Conservation (phyloP, 495 filamentous ascomycete genomes). For the Astrothelium subdiscretum region DNA sequence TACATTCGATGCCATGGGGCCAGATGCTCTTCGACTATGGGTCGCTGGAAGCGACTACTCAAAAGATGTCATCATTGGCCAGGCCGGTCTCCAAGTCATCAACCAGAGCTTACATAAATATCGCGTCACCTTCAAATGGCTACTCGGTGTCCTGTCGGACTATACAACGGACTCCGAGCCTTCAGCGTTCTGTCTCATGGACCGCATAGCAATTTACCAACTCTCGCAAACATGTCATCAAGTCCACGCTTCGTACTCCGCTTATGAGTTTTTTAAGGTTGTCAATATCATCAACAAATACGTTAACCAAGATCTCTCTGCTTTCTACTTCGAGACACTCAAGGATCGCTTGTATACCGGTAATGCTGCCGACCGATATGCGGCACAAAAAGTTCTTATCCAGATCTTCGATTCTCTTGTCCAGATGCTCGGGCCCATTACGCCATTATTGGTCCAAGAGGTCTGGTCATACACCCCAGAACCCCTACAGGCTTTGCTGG, state of each 20-base stretch:
- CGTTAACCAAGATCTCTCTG: conserved; percentile 69
- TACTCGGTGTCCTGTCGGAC: conserved; percentile 66
- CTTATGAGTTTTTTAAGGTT: conserved; percentile 74
- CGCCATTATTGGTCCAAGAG: conserved; percentile 78
- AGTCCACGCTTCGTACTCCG: conserved; percentile 50
- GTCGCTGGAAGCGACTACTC: conserved; percentile 86
- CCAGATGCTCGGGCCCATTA: conserved; percentile 66
- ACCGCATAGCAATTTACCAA: conserved; percentile 68
- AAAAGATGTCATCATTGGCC: conserved; percentile 67
- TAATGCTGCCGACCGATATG: conserved; percentile 42
- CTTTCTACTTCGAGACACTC: conserved; percentile 84
- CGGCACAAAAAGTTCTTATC: conserved; percentile 56
- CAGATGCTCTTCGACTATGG: conserved; percentile 88
- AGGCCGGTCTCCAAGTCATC: conserved; percentile 59
- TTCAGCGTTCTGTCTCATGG: conserved; percentile 33
- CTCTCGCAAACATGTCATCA: conserved; percentile 48
- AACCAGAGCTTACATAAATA: conserved; percentile 72
- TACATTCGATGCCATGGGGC: conserved; percentile 50
- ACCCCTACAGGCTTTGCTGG: conserved; percentile 38
- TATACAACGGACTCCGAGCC: conserved; percentile 32
- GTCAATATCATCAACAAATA: conserved; percentile 62
- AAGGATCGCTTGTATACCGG: conserved; percentile 88
- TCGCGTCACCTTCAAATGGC: conserved; percentile 74
- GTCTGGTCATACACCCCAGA: conserved; percentile 67
- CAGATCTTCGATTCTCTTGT: conserved; percentile 60